Base-by-base conservation (phyloP, 1,284 basidiomycete genomes). In the Rhodotorula glutinis region DNA sequence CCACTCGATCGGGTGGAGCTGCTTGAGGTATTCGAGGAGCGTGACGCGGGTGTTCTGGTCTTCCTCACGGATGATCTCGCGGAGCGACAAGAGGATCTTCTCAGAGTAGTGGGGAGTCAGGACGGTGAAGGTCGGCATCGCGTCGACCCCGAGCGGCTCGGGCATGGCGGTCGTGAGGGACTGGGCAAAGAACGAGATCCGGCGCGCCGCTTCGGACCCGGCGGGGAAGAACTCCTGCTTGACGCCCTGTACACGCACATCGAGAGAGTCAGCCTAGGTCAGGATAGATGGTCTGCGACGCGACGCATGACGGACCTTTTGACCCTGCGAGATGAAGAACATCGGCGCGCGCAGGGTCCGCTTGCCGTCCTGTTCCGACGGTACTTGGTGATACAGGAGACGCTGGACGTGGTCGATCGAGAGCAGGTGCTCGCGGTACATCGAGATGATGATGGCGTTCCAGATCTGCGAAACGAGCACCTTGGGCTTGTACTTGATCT, bases 391-490 rank as follows among this genome's bases (percentile, higher is more conserved):
- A 76, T 97, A 96, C 10, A 96, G 84, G 13, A 96, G 81, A 77
- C 92, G 92, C 81, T 95, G 92, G 44, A 96, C 92, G 77, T 96
- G 92, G 73, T 94, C 91, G 78, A 95, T 95, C 57, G 92, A 95
- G 49, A 96, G 82, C n/a, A 96, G 79, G 78, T 96, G 93, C 79
- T 96, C 93, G 76, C 93, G 88, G 80, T 96, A 97, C 93, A 97
- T 97, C n/a, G 92, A 96, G 73, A 97, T 96, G 80, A 97, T 95
- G 80, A 97, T 87, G 47, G 93, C 92, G 78, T 97, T 97, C 93
- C 93, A 96, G 67, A 96, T 91, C 80, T 97, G 93, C 29, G 92
- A 95, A 44, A 97, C 93, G 44, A 97, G 83, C 43, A 97, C 92
- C 87, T 96, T 97, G 52, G 93, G 93, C 81, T 96, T 96, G 81